Conservation (phyloP, 768 basidiomycete species). For the Trametes cinnabarina region DNA sequence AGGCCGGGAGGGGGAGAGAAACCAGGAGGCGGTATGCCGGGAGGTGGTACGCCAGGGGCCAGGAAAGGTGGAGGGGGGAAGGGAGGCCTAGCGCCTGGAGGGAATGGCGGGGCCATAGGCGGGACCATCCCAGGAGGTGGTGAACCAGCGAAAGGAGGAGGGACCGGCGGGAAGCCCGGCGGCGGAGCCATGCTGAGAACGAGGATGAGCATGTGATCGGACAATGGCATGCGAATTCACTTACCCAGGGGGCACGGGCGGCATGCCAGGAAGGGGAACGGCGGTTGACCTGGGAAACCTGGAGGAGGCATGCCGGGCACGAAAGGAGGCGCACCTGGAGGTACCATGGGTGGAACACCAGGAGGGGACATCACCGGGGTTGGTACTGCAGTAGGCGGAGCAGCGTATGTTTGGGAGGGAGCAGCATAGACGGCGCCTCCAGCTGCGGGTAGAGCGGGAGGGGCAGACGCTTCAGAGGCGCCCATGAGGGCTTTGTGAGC, state of each 20-base stretch:
- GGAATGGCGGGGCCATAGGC: constrained; percentile 36
- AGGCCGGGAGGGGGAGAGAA: constrained; percentile 30
- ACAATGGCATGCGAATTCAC: constrained; percentile 20
- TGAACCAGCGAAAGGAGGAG: constrained; percentile 27
- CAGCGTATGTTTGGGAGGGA: constrained; percentile 67
- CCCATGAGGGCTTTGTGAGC: constrained; percentile 95
- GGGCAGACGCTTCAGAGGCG: constrained; percentile 35
- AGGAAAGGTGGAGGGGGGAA: constrained; percentile 39
- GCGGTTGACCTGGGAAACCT: constrained; percentile 40
- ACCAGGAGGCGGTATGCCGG: constrained; percentile 34
- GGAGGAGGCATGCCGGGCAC: constrained; percentile 35
- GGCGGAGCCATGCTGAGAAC: constrained; percentile 41
- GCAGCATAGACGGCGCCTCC: constrained; percentile 69
- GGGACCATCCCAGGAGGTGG: constrained; percentile 48
- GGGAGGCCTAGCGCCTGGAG: constrained; percentile 37
- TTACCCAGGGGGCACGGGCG: constrained; percentile 59
- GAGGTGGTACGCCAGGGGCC: constrained; percentile 32
- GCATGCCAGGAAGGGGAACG: constrained; percentile 43
- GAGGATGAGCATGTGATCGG: neutral
- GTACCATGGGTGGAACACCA: constrained; percentile 38
- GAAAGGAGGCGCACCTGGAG: constrained; percentile 35
- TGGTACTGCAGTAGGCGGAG: constrained; percentile 38
- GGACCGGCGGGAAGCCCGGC: constrained; percentile 49
- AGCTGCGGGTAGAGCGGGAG: constrained; percentile 38
- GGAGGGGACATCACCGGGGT: constrained; percentile 42